phyloP scores from a whole-genome alignment of 176 grass and related monocot genomes.

The Aechmea fasciata region DNA sequence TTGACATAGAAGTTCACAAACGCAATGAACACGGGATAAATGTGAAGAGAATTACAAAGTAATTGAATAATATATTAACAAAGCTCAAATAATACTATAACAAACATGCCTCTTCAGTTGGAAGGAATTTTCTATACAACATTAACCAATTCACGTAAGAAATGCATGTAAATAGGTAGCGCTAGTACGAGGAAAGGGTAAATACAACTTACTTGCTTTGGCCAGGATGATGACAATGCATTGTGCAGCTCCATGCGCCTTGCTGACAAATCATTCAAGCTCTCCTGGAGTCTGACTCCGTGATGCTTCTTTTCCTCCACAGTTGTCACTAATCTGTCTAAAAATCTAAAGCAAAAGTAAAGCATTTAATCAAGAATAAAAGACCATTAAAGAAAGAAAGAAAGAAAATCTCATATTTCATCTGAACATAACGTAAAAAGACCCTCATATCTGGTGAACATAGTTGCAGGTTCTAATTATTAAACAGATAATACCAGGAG shows the following conservation, averaged over 20 bases:
- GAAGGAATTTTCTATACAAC: neutral
- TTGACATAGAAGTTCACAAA: neutral
- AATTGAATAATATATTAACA: neutral
- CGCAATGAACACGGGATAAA: neutral
- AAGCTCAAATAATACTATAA: neutral
- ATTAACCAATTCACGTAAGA: conserved; percentile 7
- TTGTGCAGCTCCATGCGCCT: conserved; percentile 96
- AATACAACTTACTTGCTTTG: conserved; percentile 61
- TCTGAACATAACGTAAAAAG: neutral
- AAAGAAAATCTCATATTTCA: conserved; percentile 2
- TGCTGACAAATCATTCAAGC: conserved; percentile 64
- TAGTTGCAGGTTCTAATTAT: neutral
- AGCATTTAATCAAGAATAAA: conserved; percentile 7
- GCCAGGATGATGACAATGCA: conserved; percentile 78
- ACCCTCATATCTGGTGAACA: conserved; percentile 6
- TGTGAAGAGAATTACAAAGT: neutral
- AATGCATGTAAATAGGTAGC: conserved; percentile 11
- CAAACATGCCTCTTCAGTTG: neutral
- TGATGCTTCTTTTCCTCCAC: conserved; percentile 96
- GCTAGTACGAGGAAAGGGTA: neutral
- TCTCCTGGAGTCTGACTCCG: conserved; percentile 64
- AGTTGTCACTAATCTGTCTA: conserved; percentile 70
- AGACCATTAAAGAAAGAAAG: neutral
- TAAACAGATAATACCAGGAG: neutral
- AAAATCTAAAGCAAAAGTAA: conserved; percentile 43